These are phyloP conservation scores for Leccinum truebloodii DNA, from an alignment of 768 basidiomycete genomes.

Conservation along the genomic window DNA sequence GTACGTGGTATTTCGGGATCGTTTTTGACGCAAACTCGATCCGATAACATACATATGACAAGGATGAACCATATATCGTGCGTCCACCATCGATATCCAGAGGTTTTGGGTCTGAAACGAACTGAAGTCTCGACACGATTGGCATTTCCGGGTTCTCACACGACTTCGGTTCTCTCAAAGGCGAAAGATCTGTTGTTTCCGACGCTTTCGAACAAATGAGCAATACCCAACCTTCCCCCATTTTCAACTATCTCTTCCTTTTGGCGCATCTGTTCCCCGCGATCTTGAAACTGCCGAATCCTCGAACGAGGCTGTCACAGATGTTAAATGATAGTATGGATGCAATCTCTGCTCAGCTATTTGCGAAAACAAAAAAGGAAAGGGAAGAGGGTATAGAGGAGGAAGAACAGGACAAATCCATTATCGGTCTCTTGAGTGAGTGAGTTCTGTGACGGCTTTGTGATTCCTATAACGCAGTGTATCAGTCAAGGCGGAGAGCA, in stretches of 20 bases:
- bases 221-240: conserved; percentile 25
- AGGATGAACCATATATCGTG: conserved; percentile 51
- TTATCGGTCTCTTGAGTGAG: conserved; percentile 40
- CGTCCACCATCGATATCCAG: conserved; percentile 8
- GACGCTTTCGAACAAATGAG: conserved; percentile 27
- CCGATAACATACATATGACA: neutral
- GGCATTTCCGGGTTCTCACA: conserved; percentile 48
- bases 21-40: neutral
- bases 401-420: conserved; percentile 35
- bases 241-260: conserved; percentile 21
- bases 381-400: conserved; percentile 29
- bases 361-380: conserved; percentile 36
- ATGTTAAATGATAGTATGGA: conserved; percentile 32
- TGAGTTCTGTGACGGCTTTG: neutral
- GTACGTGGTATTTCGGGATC: conserved; percentile 22
- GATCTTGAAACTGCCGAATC: conserved; percentile 35
- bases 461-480: neutral
- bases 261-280: conserved; percentile 34
- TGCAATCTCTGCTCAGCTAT: conserved; percentile 35
- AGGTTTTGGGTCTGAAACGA: neutral
- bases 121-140: conserved; percentile 41
- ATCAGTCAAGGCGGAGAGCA: conserved; percentile 40
- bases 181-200: conserved; percentile 21
- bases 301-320: conserved; percentile 25
- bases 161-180: conserved; percentile 45